Evolutionary conservation across 1,284 basidiomycete genomes (phyloP), one percentile per base, ranked within the genome.

Genomic region (Neonothopanus nambi): DNA sequence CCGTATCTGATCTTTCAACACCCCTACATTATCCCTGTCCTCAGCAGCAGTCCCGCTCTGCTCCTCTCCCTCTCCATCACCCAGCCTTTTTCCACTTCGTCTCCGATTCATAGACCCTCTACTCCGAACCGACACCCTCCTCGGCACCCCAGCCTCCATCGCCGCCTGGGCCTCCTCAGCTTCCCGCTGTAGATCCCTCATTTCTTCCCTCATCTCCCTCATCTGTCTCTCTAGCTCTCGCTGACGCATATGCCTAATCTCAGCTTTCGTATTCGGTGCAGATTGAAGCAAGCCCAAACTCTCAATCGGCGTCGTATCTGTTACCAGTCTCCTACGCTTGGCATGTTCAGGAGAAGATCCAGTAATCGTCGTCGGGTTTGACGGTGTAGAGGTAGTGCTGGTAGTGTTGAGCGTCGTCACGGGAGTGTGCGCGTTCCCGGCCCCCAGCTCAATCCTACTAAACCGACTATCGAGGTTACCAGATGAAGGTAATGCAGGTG

Each of bases 1-100:
- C n/a, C 54, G 38, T 12, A 69, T 58, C 54, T 67, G 65, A 52
- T 63, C 59, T 49, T 54, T 57, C 58, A 69, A 58, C 24, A 61
- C 59, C 24, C 37, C 42, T 51, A 65, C 58, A 33, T 58, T 59
- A 40, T 57, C 56, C n/a, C n/a, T n/a, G n/a, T n/a, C n/a, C 1
- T 28, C 54, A 11, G 11, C 18, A 21, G 11, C 36, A 21, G 8
- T 21, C 42, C 20, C 37, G 24, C 28, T 9, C 23, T 5, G 24
- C 35, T 47, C 15, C 24, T 37, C 12, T 24, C 30, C 17, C 20
- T 21, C 36, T 23, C 50, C 26, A n/a, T 47, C 35, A 30, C 26
- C n/a, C n/a, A n/a, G n/a, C n/a, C n/a, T n/a, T n/a, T n/a, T n/a
- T n/a, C n/a, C n/a, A n/a, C n/a, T n/a, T n/a, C n/a, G n/a, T n/a